Conservation (phyloP, 305 asterid species). For the Solanum hybrid region DNA sequence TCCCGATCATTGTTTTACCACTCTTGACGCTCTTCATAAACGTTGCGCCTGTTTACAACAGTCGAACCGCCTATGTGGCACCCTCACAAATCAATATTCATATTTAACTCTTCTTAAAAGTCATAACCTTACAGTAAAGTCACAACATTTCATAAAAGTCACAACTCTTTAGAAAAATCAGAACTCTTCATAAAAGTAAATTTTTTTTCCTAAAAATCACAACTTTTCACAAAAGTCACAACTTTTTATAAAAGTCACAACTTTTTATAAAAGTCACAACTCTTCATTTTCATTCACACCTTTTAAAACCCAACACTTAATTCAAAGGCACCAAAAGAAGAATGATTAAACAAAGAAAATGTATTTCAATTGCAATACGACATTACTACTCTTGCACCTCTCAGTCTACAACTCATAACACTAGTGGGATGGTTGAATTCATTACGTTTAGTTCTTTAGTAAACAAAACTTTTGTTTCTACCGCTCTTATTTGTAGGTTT, state of each 20-base stretch:
- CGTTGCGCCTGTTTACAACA: background rate
- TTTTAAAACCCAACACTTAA: background rate
- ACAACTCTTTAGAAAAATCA: no score
- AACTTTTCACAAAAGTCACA: no score
- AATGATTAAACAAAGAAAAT: no score
- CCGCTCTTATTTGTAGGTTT: background rate
- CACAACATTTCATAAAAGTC: no score
- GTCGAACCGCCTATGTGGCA: background rate
- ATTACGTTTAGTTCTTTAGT: background rate
- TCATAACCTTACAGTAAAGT: no score
- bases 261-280: no score
- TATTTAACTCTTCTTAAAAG: background rate
- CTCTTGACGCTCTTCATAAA: background rate
- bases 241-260: no score
- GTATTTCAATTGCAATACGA: background rate
- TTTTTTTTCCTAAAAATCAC: background rate
- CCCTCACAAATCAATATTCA: background rate
- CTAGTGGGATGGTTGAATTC: background rate
- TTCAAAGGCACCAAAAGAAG: background rate
- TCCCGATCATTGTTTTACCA: background rate
- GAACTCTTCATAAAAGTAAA: background rate
- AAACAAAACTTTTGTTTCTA: no score
- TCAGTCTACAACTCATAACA: background rate
- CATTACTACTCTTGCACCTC: background rate
- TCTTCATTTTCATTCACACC: background rate